These are phyloP conservation scores for Aspergillus sclerotiicarbonarius DNA, from an alignment of 495 filamentous ascomycete genomes.

Conservation along the genomic window DNA sequence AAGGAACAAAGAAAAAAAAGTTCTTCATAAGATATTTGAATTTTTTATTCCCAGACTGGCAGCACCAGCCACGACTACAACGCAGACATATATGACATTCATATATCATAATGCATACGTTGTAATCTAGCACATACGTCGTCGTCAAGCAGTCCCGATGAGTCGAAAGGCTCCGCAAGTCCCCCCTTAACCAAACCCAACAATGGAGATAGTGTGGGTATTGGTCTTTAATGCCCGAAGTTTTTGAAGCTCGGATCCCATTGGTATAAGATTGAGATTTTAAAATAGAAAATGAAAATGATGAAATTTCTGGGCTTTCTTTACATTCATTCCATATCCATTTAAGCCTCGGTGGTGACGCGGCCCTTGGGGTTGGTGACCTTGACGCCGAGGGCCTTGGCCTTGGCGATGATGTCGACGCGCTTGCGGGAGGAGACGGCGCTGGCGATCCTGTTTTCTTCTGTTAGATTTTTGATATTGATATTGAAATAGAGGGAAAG, in stretches of 20 bases:
- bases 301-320: slow-evolving; percentile 30
- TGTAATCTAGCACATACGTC: neutral
- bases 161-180: neutral
- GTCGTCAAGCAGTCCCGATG: neutral
- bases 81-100: neutral
- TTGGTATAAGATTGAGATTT: neutral
- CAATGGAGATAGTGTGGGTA: too few relatives aligned
- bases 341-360: slow-evolving; percentile 94
- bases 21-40: neutral
- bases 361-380: slow-evolving; percentile 98
- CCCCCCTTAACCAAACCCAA: too few relatives aligned
- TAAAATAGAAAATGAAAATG: slow-evolving; percentile 32
- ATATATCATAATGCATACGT: too few relatives aligned
- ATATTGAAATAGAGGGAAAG: neutral
- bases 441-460: slow-evolving; percentile 88
- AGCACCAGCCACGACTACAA: slow-evolving; percentile 4
- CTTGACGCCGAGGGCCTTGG: slow-evolving; percentile 97
- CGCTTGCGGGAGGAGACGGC: slow-evolving; percentile 97
- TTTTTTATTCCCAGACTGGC: slow-evolving; percentile 4
- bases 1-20: neutral
- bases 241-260: neutral
- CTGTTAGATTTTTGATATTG: slow-evolving; percentile 12
- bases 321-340: slow-evolving; percentile 22
- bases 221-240: too few relatives aligned
- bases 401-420: slow-evolving; percentile 91